Evolutionary conservation across 2,329 filamentous ascomycete genomes (phyloP).

Genomic region (Trichoderma harzianum): DNA sequence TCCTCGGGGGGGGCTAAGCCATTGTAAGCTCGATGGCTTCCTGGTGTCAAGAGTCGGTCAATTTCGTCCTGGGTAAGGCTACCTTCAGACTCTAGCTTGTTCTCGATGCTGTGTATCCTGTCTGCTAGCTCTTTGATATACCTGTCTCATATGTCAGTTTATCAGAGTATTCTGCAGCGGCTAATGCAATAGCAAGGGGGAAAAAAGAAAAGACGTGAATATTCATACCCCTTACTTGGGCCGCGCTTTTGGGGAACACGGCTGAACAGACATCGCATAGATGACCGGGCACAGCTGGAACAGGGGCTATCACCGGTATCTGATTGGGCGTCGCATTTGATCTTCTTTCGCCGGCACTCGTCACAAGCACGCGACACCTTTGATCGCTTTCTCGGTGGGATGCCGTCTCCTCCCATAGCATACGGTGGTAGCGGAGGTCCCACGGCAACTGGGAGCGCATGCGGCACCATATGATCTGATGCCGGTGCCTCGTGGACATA

Average conservation of each 20-base stretch:
- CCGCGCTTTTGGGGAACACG: slow-evolving; percentile 84
- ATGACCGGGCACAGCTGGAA: slow-evolving; percentile 74
- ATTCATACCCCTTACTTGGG: slow-evolving; percentile 73
- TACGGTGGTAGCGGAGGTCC: slow-evolving; percentile 38
- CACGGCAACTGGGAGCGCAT: slow-evolving; percentile 35
- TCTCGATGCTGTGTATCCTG: slow-evolving; percentile 76
- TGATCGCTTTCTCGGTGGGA: slow-evolving; percentile 70
- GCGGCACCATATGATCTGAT: slow-evolving; percentile 36
- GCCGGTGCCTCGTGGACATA: slow-evolving; percentile 39
- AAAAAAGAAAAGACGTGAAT: not conserved
- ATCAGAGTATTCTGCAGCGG: not conserved
- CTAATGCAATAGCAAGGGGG: not conserved
- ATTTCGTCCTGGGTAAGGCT: slow-evolving; percentile 44
- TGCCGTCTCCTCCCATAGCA: slow-evolving; percentile 52
- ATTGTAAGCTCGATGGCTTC: slow-evolving; percentile 31
- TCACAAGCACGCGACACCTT: slow-evolving; percentile 89
- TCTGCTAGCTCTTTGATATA: slow-evolving; percentile 93
- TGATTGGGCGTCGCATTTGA: slow-evolving; percentile 79
- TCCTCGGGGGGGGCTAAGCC: slow-evolving; percentile 31
- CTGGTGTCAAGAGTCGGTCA: slow-evolving; percentile 40
- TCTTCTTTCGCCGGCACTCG: slow-evolving; percentile 84
- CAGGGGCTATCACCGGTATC: slow-evolving; percentile 72
- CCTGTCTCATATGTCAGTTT: slow-evolving; percentile 39
- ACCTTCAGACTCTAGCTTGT: slow-evolving; percentile 61
- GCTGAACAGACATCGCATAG: slow-evolving; percentile 79